Conservation (phyloP, 2,329 filamentous ascomycete species). For the Fusarium poae region DNA sequence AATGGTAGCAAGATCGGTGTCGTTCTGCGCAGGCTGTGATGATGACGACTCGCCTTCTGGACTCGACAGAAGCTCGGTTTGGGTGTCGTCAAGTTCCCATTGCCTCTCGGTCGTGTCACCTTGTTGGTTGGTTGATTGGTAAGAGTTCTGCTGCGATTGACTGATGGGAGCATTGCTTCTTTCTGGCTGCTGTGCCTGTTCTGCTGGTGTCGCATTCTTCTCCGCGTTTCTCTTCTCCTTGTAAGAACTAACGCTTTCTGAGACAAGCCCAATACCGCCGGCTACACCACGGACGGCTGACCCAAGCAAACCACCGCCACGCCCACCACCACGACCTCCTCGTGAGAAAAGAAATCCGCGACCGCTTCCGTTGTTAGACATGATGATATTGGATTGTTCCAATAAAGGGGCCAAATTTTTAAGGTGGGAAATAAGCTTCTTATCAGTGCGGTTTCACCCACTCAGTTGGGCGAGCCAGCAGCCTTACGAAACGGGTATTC, state of each 20-base stretch:
- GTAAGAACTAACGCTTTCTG: slow-evolving; percentile 22
- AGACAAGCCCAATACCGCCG: slow-evolving; percentile 22
- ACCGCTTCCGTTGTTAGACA: slow-evolving; percentile 15
- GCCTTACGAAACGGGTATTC: slow-evolving; percentile 13
- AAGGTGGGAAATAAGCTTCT: not conserved
- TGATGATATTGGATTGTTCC: not conserved
- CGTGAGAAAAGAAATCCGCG: slow-evolving; percentile 9
- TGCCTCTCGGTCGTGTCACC: slow-evolving; percentile 9
- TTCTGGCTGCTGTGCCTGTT: not conserved
- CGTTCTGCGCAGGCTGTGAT: not conserved
- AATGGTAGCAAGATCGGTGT: slow-evolving; percentile 6
- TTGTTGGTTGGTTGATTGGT: not conserved
- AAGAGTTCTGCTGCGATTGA: not conserved
- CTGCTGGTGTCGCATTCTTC: not conserved
- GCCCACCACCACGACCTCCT: slow-evolving; percentile 4
- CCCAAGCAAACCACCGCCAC: slow-evolving; percentile 9
- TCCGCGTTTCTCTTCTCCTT: slow-evolving; percentile 18
- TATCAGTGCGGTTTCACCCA: too few species aligned
- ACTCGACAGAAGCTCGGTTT: slow-evolving; percentile 7
- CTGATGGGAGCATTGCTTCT: not conserved
- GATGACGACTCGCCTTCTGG: not conserved
- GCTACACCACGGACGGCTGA: slow-evolving; percentile 23
- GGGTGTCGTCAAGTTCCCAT: slow-evolving; percentile 22
- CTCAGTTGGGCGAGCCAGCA: not conserved
- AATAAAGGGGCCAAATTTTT: not conserved